Percentiles rank a stretch among this genome's conserved stretches.
These are phyloP conservation scores for Phytopythium oedochilum DNA, from an alignment of 352 stramenopile species.

Conservation along the genomic window DNA sequence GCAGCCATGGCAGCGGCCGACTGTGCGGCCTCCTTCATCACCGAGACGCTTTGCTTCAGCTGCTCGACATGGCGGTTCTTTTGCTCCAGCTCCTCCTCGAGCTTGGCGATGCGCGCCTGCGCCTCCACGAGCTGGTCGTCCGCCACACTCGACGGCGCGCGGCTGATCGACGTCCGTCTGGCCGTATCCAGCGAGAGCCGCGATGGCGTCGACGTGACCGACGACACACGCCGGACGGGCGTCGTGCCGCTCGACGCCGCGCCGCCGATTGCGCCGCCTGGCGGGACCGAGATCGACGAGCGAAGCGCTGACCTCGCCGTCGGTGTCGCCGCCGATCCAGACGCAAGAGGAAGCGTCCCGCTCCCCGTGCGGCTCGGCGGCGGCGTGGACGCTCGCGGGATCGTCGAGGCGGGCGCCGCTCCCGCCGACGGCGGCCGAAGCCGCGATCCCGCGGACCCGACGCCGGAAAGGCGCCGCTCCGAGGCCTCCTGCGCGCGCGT, in stretches of 20 bases:
- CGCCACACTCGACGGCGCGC: conserved; percentile 7
- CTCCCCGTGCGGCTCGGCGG: conserved; percentile 1
- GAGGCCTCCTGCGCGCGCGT: not conserved
- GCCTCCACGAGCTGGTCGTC: conserved; percentile 54
- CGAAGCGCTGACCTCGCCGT: conserved; percentile 6
- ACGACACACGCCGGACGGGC: conserved; percentile 5
- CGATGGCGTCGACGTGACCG: conserved; percentile 3
- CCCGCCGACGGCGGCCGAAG: conserved; percentile 7
- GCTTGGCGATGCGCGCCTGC: conserved; percentile 38
- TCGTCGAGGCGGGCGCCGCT: conserved; percentile 3
- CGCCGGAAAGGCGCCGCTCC: conserved; percentile 3
- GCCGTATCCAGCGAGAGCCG: conserved; percentile 26
- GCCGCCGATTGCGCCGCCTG: conserved; percentile 1
- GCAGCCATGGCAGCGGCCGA: conserved; percentile 4
- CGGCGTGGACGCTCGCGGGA: conserved; percentile 5
- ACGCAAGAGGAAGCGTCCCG: conserved; percentile 3
- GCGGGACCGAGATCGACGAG: conserved; percentile 6
- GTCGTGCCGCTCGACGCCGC: conserved; percentile 9
- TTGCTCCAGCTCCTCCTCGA: conserved; percentile 70
- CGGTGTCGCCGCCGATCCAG: conserved; percentile 11
- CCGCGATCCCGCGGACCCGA: not conserved
- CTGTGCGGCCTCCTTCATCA: conserved; percentile 35
- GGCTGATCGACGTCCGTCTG: conserved; percentile 8
- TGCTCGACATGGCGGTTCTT: conserved; percentile 65
- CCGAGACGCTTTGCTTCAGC: conserved; percentile 49